A percentile compares a stretch with the other conserved stretches of the same genome.
Conservation (phyloP, 1,284 basidiomycete species). For the Moesziomyces parantarcticus region DNA sequence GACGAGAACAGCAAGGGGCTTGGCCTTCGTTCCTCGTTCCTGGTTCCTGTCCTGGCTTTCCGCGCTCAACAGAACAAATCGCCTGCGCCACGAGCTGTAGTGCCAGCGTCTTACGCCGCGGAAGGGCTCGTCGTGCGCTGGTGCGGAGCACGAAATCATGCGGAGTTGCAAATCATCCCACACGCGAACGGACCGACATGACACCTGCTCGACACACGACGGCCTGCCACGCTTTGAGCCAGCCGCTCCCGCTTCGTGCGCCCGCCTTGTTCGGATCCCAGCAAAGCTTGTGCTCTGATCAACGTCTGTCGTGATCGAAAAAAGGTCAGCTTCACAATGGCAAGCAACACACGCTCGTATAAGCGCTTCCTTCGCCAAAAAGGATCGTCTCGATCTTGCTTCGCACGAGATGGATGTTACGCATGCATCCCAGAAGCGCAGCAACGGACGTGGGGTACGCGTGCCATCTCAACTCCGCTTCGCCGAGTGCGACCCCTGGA, state of each 20-base stretch:
- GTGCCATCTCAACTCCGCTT: constrained; percentile 14
- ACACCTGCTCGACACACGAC: not conserved
- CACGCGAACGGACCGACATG: not conserved
- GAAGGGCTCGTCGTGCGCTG: not conserved
- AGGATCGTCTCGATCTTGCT: not conserved
- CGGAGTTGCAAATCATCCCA: not conserved
- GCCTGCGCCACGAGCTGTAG: not conserved
- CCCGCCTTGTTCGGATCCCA: too few relatives aligned
- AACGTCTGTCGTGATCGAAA: too few relatives aligned
- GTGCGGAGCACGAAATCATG: not conserved
- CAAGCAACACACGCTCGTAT: too few relatives aligned
- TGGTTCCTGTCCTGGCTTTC: not conserved
- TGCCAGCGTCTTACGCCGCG: too few relatives aligned
- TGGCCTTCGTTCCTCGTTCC: not conserved
- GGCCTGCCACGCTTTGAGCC: too few relatives aligned
- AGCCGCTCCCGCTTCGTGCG: too few relatives aligned
- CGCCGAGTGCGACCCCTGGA: constrained; percentile 4
- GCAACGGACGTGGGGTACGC: too few relatives aligned
- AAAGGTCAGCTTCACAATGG: too few relatives aligned
- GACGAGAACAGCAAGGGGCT: not conserved
- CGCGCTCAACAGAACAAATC: not conserved
- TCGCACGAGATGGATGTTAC: not conserved
- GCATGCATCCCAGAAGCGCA: not conserved
- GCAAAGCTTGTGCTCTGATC: too few relatives aligned
- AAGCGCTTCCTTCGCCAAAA: too few relatives aligned